A percentile compares a stretch with the other conserved stretches of the same genome.
Conservation (phyloP, 2,329 filamentous ascomycete species). For the Sphaerulina vaccinii region DNA sequence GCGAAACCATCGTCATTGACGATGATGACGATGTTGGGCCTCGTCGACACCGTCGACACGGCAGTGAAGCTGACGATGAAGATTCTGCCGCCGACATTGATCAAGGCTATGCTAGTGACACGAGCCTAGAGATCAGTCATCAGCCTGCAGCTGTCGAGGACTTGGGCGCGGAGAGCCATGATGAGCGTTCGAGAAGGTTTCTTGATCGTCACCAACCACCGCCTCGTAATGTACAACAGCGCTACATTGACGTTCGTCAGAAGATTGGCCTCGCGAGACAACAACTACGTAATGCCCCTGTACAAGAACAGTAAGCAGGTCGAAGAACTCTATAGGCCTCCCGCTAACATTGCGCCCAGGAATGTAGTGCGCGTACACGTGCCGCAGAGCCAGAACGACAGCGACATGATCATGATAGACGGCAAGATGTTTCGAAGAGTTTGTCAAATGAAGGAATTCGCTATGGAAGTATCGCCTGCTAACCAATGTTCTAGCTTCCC, state of each 20-base stretch:
- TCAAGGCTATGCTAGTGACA: slow-evolving; percentile 30
- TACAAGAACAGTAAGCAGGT: slow-evolving; percentile 13
- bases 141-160: slow-evolving; percentile 30
- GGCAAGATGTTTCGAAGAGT: slow-evolving; percentile 19
- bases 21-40: slow-evolving; percentile 55
- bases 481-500: slow-evolving; percentile 8
- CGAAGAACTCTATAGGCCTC: neutral
- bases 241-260: slow-evolving; percentile 21
- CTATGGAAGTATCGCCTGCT: neutral
- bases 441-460: neutral
- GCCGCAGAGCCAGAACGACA: slow-evolving; percentile 11
- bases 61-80: slow-evolving; percentile 26
- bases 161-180: slow-evolving; percentile 31
- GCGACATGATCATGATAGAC: slow-evolving; percentile 18
- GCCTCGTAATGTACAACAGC: slow-evolving; percentile 17
- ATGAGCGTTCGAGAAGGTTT: slow-evolving; percentile 26
- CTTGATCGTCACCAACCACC: slow-evolving; percentile 22
- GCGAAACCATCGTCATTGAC: slow-evolving; percentile 63
- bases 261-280: slow-evolving; percentile 24
- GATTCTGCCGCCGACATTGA: slow-evolving; percentile 21
- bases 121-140: slow-evolving; percentile 33
- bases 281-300: slow-evolving; percentile 22
- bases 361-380: slow-evolving; percentile 21
- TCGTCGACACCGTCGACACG: slow-evolving; percentile 4
- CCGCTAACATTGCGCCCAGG: slow-evolving; percentile 13